phyloP scores from a whole-genome alignment of 345 rosid genomes.

The Eucalyptus rudis region DNA sequence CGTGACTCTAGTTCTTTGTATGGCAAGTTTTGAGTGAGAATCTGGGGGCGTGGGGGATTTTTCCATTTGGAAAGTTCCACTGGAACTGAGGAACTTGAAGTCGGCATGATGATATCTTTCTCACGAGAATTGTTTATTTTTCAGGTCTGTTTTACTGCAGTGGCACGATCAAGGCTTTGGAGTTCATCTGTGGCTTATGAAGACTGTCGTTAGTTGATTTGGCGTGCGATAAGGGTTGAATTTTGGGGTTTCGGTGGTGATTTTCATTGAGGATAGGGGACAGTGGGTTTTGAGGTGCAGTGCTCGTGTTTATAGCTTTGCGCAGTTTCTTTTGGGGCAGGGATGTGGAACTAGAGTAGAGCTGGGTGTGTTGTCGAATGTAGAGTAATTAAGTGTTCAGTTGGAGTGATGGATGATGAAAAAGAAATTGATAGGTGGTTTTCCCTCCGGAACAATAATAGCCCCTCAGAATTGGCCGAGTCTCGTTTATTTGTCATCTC shows the following conservation, averaged over 20 bases:
- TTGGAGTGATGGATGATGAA: slow-evolving; percentile 53
- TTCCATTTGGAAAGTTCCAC: neutral
- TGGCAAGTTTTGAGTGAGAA: neutral
- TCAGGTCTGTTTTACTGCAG: neutral
- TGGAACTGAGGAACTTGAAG: neutral
- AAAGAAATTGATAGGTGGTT: slow-evolving; percentile 34
- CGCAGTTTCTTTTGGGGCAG: neutral
- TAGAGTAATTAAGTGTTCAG: neutral
- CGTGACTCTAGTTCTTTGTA: neutral
- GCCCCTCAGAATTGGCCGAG: slow-evolving; percentile 30
- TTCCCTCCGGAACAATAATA: slow-evolving; percentile 30
- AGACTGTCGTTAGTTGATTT: neutral
- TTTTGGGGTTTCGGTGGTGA: neutral
- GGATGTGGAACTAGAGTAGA: neutral
- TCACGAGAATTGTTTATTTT: neutral
- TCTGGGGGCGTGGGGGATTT: neutral
- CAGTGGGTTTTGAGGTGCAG: neutral
- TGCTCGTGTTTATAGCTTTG: neutral
- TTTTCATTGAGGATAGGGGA: neutral
- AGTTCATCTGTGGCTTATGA: neutral
- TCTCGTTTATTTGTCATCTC: slow-evolving; percentile 54
- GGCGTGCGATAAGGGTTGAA: neutral
- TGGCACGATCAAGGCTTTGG: neutral
- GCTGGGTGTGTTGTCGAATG: neutral
- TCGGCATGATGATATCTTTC: neutral